Evolutionary conservation across 208 protist species (phyloP), one percentile per base, ranked within the genome.

Genomic region (Zelonia costaricensis): DNA sequence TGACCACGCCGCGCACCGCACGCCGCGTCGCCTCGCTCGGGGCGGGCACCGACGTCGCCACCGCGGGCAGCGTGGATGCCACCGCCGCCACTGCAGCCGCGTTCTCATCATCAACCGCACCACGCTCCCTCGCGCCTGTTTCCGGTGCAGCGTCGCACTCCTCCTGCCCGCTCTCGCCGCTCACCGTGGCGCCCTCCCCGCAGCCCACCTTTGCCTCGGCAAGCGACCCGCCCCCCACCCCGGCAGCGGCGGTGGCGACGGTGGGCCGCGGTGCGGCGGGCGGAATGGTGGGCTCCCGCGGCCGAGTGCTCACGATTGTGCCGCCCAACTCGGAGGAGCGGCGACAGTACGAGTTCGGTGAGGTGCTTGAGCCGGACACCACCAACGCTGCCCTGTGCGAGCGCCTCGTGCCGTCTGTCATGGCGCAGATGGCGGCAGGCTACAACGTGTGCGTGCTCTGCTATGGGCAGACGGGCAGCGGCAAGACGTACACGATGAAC

Each of bases 401-500:
- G 33, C 64, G 58, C 10, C 23, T 91, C 3, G 49, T 89, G 49
- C 81, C 88, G 10, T 52, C 58, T 54, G 64, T 94, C 46, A 52
- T 88, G 35, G 76, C 85, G 49, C 80, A 87, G 69, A 23, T 92
- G 40, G 55, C 48, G 39, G 54, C 55, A 22, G 79, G 78, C 22
- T 85, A 65, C 67, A 84, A 82, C 69, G 74, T 72, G 1, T 87
- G 79, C 72, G 63, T 94, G 22, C 49, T 94, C 33, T 89, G 83
- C 23, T 97, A 97, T 65, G 93, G 93, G 20, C 85, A 92, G 67
- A 98, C 93, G 3, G 88, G 88, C 6, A 89, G 80, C 52, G 96
- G 92, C 15, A 97, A 97, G 65, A 95, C 86, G 25, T 94, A 94
- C 80, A 95, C 87, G 31, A 93, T 95, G 80, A 93, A 85, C 62